Evolutionary conservation across 441 rosid genomes (phyloP).

Genomic region (Adansonia rubrostipa): DNA sequence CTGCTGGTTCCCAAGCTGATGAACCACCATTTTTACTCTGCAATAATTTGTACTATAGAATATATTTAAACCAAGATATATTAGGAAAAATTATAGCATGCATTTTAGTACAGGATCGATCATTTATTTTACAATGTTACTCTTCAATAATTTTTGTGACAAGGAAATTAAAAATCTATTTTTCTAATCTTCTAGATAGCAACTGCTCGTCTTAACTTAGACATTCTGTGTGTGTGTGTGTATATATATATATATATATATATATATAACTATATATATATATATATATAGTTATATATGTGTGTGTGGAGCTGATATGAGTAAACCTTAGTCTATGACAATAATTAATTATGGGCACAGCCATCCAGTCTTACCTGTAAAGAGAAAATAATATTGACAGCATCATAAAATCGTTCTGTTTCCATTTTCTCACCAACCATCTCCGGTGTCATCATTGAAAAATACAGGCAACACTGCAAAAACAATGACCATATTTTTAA

Average conservation of each 20-base stretch:
- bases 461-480: constrained; percentile 47
- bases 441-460: constrained; percentile 48
- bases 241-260: too few species aligned
- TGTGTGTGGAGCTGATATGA: too few species aligned
- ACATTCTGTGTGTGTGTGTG: too few species aligned
- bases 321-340: too few species aligned
- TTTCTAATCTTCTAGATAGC: too few species aligned
- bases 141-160: too few species aligned
- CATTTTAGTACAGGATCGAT: not conserved
- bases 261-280: too few species aligned
- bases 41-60: not conserved
- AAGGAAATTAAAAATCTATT: not conserved
- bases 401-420: constrained; percentile 41
- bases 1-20: constrained; percentile 46
- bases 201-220: not conserved
- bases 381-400: constrained; percentile 55
- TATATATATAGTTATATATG: too few species aligned
- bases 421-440: constrained; percentile 46
- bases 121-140: not conserved
- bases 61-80: not conserved
- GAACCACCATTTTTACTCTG: constrained; percentile 47
- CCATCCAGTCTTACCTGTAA: constrained; percentile 44
- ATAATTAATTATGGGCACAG: too few species aligned
- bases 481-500: not conserved
- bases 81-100: not conserved